Evolutionary conservation across 352 stramenopile genomes (phyloP).

Genomic region (Phytophthora tentaculata): DNA sequence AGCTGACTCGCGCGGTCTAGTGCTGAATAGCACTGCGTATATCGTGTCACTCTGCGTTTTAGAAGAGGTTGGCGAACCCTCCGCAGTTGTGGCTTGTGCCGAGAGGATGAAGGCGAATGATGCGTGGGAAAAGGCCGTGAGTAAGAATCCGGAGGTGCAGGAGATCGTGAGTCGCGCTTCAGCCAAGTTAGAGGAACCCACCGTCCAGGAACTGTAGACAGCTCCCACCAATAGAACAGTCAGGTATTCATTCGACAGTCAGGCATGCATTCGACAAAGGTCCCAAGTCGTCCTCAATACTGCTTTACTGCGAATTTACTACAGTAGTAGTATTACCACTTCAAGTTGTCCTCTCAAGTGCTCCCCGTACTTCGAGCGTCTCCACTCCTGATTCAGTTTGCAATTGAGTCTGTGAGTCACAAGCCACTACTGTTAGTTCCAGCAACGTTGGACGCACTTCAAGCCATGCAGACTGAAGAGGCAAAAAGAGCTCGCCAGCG

Average conservation of each 20-base stretch:
- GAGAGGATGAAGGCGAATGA: constrained; percentile 38
- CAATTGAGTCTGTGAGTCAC: constrained; percentile 13
- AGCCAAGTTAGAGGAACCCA: constrained; percentile 13
- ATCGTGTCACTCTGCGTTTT: constrained; percentile 54
- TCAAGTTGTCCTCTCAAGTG: constrained; percentile 30
- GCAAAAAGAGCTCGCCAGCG: constrained; percentile 58
- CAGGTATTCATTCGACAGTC: background rate
- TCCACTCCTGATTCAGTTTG: constrained; percentile 16
- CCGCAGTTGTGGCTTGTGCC: constrained; percentile 39
- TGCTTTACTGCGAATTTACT: constrained; percentile 16
- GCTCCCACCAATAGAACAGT: constrained; percentile 17
- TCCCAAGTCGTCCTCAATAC: constrained; percentile 7
- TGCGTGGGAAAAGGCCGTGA: constrained; percentile 40
- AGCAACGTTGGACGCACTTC: constrained; percentile 9
- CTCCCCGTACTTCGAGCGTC: constrained; percentile 14
- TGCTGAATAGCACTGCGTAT: constrained; percentile 54
- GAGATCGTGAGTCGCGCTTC: constrained; percentile 36
- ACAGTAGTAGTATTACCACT: too few species aligned
- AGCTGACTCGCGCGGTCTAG: constrained; percentile 38
- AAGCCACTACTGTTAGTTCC: background rate
- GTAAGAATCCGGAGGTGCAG: constrained; percentile 44
- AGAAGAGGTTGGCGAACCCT: constrained; percentile 32
- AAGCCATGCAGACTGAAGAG: constrained; percentile 19
- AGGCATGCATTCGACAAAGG: too few species aligned
- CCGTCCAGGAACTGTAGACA: constrained; percentile 19